Evolutionary conservation across 495 filamentous ascomycete species (phyloP), one percentile per base, ranked within the genome.

Genomic region (Margaritispora aquatica): DNA sequence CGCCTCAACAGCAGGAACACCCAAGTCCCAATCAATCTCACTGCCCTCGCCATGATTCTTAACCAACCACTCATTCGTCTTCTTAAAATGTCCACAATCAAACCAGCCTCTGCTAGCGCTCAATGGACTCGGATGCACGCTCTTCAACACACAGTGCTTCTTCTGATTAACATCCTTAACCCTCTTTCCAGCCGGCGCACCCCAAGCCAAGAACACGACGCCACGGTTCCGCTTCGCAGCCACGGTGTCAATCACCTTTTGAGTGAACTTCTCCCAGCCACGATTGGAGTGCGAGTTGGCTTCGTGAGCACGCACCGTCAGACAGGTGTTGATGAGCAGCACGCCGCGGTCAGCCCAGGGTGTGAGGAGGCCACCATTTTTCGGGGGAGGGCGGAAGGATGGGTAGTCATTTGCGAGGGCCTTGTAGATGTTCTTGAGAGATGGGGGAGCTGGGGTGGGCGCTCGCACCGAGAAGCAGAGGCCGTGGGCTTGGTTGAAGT

Each of bases 121-220:
- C 59, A 96, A 69, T 47, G 94, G 94, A 73, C 90, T 96, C 1
- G 94, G 94, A 76, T 98, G 94, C 54, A 89, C 90, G 63, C 84
- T 87, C 75, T 87, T 82, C 61, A 98, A 73, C 49, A 98, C 87
- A 24, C 81, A 78, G 74, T 98, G 92, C 63, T 80, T 85, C 65
- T 80, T 72, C 50, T 66, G 71, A 64, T 93, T 87, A 38, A 98
- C 74, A 60, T 82, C 85, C 3, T 75, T 66, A 7, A 93, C 85
- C 53, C 93, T 75, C 73, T 86, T 86, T 27, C 80, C 84, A 0
- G 94, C 94, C 8, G 88, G 88, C 1, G 70, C 83, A 2, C 94
- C 94, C 94, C 94, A 98, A 0, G 91, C 93, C 63, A 98, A 71
- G 69, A 98, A 97, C 15, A 97, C 94, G 1, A 97, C 93, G 0